Conservation (phyloP, 805 yeast genomes). For the Starmerella bacillaris region DNA sequence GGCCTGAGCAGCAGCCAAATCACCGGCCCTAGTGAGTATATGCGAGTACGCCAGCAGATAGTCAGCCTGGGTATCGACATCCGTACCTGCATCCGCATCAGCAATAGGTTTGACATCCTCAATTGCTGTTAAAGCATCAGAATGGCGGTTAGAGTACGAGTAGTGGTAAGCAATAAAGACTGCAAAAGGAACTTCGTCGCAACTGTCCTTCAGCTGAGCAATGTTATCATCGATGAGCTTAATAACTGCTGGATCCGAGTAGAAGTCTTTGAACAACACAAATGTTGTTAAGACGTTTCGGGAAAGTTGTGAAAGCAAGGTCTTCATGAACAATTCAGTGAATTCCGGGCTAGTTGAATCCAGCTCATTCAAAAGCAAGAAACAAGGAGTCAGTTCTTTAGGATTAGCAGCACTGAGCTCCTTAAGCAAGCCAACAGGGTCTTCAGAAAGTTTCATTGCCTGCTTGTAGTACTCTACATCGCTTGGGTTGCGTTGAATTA, state of each 20-base stretch:
- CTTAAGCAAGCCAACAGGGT: too few relatives aligned
- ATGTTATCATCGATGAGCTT: constrained; percentile 7
- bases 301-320: constrained; percentile 27
- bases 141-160: constrained; percentile 36
- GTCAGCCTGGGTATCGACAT: constrained; percentile 38
- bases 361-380: too few relatives aligned
- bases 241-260: constrained; percentile 5
- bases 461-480: constrained; percentile 46
- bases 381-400: too few relatives aligned
- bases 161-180: constrained; percentile 37
- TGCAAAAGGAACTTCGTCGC: constrained; percentile 14
- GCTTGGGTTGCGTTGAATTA: constrained; percentile 77
- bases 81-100: constrained; percentile 24
- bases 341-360: constrained; percentile 29
- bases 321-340: background rate
- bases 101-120: constrained; percentile 35
- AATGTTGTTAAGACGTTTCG: constrained; percentile 85
- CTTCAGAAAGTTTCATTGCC: too few relatives aligned
- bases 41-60: constrained; percentile 64
- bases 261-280: constrained; percentile 49
- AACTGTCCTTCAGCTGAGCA: background rate
- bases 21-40: constrained; percentile 54
- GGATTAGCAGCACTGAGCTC: constrained; percentile 31
- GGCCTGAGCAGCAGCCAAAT: constrained; percentile 41
- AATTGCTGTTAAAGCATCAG: constrained; percentile 37